Percentiles rank a stretch among this genome's conserved stretches.
Evolutionary conservation across 306 rosid species (phyloP).

Genomic region (Vigna unguiculata): DNA sequence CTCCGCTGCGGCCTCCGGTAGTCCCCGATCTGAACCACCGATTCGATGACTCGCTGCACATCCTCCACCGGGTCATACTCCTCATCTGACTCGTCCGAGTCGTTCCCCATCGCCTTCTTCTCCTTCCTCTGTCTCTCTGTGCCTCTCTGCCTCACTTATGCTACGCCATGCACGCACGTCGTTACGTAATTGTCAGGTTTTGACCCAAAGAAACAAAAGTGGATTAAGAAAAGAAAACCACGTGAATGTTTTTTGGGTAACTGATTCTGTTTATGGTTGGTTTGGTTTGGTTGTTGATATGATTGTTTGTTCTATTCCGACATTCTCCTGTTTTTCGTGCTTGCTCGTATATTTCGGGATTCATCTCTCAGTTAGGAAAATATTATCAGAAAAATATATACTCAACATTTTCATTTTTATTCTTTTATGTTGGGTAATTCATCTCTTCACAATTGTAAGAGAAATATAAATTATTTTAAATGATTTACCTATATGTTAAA

Average conservation of each 20-base stretch:
- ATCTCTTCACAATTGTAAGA: too few relatives aligned
- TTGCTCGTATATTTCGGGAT: neutral
- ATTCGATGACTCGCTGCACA: slow-evolving; percentile 61
- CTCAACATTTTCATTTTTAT: neutral
- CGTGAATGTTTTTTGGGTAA: neutral
- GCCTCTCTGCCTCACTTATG: neutral
- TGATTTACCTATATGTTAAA: too few relatives aligned
- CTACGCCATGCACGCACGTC: slow-evolving; percentile 37
- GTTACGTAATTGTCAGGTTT: slow-evolving; percentile 10
- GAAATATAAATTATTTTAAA: too few relatives aligned
- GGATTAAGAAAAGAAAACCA: neutral
- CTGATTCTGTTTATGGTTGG: neutral
- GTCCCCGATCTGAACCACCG: slow-evolving; percentile 66
- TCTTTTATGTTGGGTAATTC: neutral
- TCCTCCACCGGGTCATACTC: slow-evolving; percentile 30
- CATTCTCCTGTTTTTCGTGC: neutral
- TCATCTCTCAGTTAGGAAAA: neutral
- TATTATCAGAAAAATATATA: neutral
- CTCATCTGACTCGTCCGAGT: slow-evolving; percentile 23
- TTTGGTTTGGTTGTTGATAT: neutral
- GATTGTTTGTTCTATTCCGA: neutral
- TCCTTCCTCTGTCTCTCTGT: neutral
- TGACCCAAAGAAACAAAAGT: neutral
- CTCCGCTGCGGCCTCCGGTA: slow-evolving; percentile 61
- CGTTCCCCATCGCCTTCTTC: slow-evolving; percentile 50